A percentile compares a stretch with the other conserved stretches of the same genome.
phyloP scores from a whole-genome alignment of 1,139 yeast species.

The Lodderomyces margitis region DNA sequence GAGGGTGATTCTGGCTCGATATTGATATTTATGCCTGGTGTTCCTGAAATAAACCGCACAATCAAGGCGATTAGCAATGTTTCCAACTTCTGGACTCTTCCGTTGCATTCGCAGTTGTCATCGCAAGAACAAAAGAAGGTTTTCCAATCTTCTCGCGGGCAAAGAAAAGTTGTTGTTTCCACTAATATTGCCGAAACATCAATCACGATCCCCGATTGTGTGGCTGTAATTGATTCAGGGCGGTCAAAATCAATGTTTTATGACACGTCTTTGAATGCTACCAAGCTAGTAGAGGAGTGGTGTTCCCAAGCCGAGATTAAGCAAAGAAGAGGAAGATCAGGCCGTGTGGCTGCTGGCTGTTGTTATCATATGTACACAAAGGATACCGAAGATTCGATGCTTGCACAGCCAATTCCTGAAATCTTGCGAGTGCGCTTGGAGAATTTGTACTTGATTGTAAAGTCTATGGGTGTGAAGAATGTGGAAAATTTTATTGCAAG shows the following conservation, averaged over 20 bases:
- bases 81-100: conserved; percentile 49
- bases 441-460: conserved; percentile 76
- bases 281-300: conserved; percentile 77
- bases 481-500: conserved; percentile 66
- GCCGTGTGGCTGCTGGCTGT: conserved; percentile 81
- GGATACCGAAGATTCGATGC: conserved; percentile 59
- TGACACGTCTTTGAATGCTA: conserved; percentile 64
- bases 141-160: conserved; percentile 53
- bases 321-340: conserved; percentile 98
- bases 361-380: conserved; percentile 80
- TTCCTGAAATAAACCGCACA: conserved; percentile 71
- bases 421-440: conserved; percentile 81
- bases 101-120: conserved; percentile 83
- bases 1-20: conserved; percentile 65
- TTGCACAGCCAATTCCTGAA: conserved; percentile 80
- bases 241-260: conserved; percentile 75
- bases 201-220: conserved; percentile 91
- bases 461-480: conserved; percentile 80
- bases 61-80: conserved; percentile 25
- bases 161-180: conserved; percentile 80
- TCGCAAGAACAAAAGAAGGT: conserved; percentile 81
- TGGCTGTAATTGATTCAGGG: conserved; percentile 87
- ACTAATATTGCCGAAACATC: conserved; percentile 91
- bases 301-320: conserved; percentile 89
- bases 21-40: conserved; percentile 85